Evolutionary conservation across 352 stramenopile genomes (phyloP).

Genomic region (Globisporangium carolinianum): DNA sequence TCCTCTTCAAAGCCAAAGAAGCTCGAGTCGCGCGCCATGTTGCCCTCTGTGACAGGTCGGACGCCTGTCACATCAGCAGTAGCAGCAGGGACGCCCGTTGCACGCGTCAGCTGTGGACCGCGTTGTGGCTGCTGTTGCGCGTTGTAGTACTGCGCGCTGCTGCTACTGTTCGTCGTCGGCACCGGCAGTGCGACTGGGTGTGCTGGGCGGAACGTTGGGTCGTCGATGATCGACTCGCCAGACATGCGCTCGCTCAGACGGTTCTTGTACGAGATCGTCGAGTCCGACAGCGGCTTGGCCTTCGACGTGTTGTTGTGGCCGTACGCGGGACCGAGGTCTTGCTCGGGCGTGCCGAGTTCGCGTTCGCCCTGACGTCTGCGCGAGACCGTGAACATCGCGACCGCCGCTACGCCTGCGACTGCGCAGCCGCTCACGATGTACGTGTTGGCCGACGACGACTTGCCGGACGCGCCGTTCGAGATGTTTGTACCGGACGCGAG

Average conservation of each 20-base stretch:
- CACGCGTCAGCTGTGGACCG: neutral
- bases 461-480: conserved; percentile 6
- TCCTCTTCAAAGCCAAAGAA: conserved; percentile 10
- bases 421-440: conserved; percentile 20
- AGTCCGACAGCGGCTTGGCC: conserved; percentile 5
- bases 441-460: conserved; percentile 15
- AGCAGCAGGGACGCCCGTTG: neutral
- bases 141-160: neutral
- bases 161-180: neutral
- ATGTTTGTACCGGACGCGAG: conserved; percentile 19
- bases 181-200: neutral
- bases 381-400: conserved; percentile 32
- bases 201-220: conserved; percentile 4
- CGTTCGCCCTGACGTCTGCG: conserved; percentile 20
- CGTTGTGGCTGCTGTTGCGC: neutral
- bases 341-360: conserved; percentile 20
- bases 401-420: conserved; percentile 19
- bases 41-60: neutral
- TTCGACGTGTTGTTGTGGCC: conserved; percentile 17
- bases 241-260: conserved; percentile 11
- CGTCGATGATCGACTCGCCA: conserved; percentile 9
- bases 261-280: conserved; percentile 10
- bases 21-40: conserved; percentile 8
- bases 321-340: conserved; percentile 12
- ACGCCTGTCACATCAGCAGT: too few relatives aligned